Evolutionary conservation across 805 yeast species (phyloP), one percentile per base, ranked within the genome.

Genomic region (Clavispora phyllophila): DNA sequence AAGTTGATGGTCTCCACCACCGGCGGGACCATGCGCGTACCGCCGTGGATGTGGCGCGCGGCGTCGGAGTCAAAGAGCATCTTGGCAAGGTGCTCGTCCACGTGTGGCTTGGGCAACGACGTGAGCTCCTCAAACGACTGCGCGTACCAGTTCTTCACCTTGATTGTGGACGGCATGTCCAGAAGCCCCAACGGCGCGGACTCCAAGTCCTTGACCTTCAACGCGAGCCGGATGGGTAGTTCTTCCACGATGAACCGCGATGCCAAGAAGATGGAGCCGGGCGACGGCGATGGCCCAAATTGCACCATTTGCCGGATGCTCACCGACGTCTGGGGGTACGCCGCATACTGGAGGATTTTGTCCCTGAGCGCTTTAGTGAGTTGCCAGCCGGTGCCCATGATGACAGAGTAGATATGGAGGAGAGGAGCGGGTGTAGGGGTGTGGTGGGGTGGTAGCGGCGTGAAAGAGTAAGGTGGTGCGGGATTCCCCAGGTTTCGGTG

Each of bases 271-370:
- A 87, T 67, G 9, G 85, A 77, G 3, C 95, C 96, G 12, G 85
- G 86, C 25, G 78, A 73, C 6, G 96, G 93, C 36, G 75, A 69
- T 9, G 83, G 81, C 3, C 96, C 96, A 66, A 88, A 85, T 58
- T 86, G 93, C 15, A 88, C 96, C 96, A 88, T 87, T 61, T 87
- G 96, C 44, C 88, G 73, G 46, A 88, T 66, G 3, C 89, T 82
- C 3, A 88, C 87, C 1, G 95, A 89, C 2, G 95, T 86, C 36
- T 90, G 93, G 10, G 88, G 84, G 48, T 82, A 73, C 40, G 74
- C 70, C 3, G 96, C 89, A 68, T 81, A 84, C 48, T 72, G 75
- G 55, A 73, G 70, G 44, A 84, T 80, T 55, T 74, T 66, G 26
- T 78, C 76, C 46, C 78, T 68, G 43, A 85, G 68, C 26, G 68